phyloP scores from a whole-genome alignment of 345 rosid genomes.

The Capsella bursapastoris region DNA sequence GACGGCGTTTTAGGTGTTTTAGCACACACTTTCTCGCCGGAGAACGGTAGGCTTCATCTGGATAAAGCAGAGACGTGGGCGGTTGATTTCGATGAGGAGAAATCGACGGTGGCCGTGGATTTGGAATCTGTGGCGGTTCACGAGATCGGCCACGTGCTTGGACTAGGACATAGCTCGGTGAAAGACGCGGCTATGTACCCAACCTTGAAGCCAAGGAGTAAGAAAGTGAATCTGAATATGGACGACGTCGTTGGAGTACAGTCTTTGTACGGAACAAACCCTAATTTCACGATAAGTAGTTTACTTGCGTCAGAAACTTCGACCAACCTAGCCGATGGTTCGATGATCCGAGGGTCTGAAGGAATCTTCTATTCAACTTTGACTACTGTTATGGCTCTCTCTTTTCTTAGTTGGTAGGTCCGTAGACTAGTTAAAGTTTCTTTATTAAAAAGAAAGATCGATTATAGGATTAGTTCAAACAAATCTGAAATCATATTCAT shows the following conservation, averaged over 20 bases:
- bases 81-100: conserved; percentile 58
- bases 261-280: conserved; percentile 80
- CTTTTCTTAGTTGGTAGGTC: conserved; percentile 25
- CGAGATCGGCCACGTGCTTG: conserved; percentile 86
- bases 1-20: conserved; percentile 83
- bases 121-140: conserved; percentile 86
- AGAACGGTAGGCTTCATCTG: conserved; percentile 74
- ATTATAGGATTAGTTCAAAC: conserved; percentile 2
- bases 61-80: conserved; percentile 92
- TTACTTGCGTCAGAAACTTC: conserved; percentile 72
- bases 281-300: conserved; percentile 59
- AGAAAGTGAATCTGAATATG: conserved; percentile 56
- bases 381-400: conserved; percentile 25
- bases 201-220: conserved; percentile 74
- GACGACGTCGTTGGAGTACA: conserved; percentile 80
- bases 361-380: conserved; percentile 16
- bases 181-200: conserved; percentile 90
- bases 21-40: conserved; percentile 87
- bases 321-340: conserved; percentile 46
- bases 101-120: conserved; percentile 74
- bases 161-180: conserved; percentile 64
- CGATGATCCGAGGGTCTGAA: conserved; percentile 37
- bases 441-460: neutral
- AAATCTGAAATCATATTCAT: conserved; percentile 10
- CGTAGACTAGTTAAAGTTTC: neutral